Percentiles rank a stretch among this genome's conserved stretches.
phyloP scores from a whole-genome alignment of 2,329 filamentous ascomycete genomes.

The Onygena corvina region DNA sequence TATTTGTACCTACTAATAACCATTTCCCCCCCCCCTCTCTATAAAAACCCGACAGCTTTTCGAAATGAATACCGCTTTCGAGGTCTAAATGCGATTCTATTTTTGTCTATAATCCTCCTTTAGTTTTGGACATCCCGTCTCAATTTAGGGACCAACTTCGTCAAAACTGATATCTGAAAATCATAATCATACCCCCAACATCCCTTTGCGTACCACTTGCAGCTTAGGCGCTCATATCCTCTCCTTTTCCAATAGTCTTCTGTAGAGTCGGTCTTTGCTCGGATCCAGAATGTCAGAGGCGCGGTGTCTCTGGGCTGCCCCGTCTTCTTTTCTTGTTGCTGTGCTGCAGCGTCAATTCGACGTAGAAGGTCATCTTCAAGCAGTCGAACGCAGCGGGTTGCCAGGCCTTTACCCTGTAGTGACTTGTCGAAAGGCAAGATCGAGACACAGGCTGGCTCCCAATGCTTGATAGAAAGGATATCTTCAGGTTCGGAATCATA shows the following conservation, averaged over 20 bases:
- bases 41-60: not conserved
- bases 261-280: slow-evolving; percentile 6
- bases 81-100: not conserved
- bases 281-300: slow-evolving; percentile 12
- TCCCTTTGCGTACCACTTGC: slow-evolving; percentile 8
- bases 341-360: not conserved
- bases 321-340: not conserved
- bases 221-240: slow-evolving; percentile 9
- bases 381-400: slow-evolving; percentile 7
- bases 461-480: slow-evolving; percentile 10
- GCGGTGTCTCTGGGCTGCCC: not conserved
- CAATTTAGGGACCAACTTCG: not conserved
- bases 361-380: slow-evolving; percentile 10
- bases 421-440: slow-evolving; percentile 9
- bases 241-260: slow-evolving; percentile 13
- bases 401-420: slow-evolving; percentile 10
- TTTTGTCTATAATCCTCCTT: not conserved
- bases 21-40: not conserved
- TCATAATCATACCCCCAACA: slow-evolving; percentile 9
- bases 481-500: slow-evolving; percentile 11
- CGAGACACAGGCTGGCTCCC: slow-evolving; percentile 12
- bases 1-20: slow-evolving; percentile 5
- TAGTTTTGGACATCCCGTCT: not conserved
- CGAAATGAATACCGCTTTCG: not conserved
- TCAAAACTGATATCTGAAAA: slow-evolving; percentile 11